Evolutionary conservation across 257 asterid genomes (phyloP).

Genomic region (Solanum virginianum): DNA sequence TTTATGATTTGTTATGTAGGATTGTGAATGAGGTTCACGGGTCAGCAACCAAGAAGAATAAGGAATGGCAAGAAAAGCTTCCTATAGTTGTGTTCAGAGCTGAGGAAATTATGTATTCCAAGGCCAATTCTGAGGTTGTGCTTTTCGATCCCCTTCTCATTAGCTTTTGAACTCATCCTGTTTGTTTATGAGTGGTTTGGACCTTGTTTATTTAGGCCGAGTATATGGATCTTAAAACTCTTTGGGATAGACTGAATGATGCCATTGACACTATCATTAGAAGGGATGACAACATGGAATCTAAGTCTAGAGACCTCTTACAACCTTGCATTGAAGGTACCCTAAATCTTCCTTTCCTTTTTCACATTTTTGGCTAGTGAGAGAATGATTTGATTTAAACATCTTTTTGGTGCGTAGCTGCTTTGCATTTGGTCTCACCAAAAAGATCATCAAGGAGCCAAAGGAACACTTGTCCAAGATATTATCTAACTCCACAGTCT

Average conservation of each 20-base stretch:
- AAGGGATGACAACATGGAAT: slow-evolving; percentile 61
- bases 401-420: slow-evolving; percentile 36
- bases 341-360: neutral
- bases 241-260: slow-evolving; percentile 73
- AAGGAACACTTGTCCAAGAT: slow-evolving; percentile 41
- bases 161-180: neutral
- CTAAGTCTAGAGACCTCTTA: slow-evolving; percentile 49
- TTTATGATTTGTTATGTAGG: neutral
- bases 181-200: neutral
- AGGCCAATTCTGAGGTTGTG: slow-evolving; percentile 82
- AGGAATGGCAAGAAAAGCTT: slow-evolving; percentile 88
- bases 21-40: slow-evolving; percentile 68
- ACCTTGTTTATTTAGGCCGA: slow-evolving; percentile 49
- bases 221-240: slow-evolving; percentile 67
- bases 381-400: neutral
- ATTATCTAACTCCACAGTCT: slow-evolving; percentile 34
- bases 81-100: slow-evolving; percentile 87
- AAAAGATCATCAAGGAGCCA: slow-evolving; percentile 78
- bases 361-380: neutral
- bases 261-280: slow-evolving; percentile 71
- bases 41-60: slow-evolving; percentile 64
- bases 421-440: slow-evolving; percentile 88
- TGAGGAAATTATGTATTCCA: slow-evolving; percentile 89
- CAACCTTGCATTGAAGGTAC: slow-evolving; percentile 97
- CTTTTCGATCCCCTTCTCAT: neutral